Percentiles rank a stretch among this genome's conserved stretches.
Evolutionary conservation across 192 early-diverging fungal species (phyloP).

Genomic region (Backusella sp.): DNA sequence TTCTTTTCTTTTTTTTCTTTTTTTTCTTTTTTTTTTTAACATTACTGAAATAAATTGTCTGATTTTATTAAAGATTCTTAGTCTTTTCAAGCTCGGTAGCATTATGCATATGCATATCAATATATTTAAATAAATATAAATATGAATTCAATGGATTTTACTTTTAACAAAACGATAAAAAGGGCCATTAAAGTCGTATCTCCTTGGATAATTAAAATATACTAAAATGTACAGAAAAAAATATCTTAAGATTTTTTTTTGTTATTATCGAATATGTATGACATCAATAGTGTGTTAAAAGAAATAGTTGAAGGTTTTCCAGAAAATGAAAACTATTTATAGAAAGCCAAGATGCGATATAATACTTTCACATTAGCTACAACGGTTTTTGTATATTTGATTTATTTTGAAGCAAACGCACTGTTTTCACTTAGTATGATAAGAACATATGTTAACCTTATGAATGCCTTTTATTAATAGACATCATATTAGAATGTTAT

Average conservation of each 20-base stretch:
- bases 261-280: neutral
- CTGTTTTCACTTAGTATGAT: too few relatives aligned
- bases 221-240: neutral
- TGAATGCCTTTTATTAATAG: too few relatives aligned
- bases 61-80: neutral
- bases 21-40: neutral
- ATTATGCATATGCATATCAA: neutral
- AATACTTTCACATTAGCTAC: too few relatives aligned
- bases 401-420: too few relatives aligned
- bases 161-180: neutral
- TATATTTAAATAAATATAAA: neutral
- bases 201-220: neutral
- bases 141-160: neutral
- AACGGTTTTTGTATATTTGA: too few relatives aligned
- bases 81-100: neutral
- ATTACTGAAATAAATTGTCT: neutral
- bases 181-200: neutral
- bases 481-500: too few relatives aligned
- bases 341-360: too few relatives aligned
- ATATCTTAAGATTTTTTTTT: neutral
- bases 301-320: neutral
- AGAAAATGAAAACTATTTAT: neutral
- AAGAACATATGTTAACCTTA: too few relatives aligned
- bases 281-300: neutral
- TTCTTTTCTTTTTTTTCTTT: neutral